Conservation (phyloP, 768 basidiomycete genomes). For the Astraeus odoratus region DNA sequence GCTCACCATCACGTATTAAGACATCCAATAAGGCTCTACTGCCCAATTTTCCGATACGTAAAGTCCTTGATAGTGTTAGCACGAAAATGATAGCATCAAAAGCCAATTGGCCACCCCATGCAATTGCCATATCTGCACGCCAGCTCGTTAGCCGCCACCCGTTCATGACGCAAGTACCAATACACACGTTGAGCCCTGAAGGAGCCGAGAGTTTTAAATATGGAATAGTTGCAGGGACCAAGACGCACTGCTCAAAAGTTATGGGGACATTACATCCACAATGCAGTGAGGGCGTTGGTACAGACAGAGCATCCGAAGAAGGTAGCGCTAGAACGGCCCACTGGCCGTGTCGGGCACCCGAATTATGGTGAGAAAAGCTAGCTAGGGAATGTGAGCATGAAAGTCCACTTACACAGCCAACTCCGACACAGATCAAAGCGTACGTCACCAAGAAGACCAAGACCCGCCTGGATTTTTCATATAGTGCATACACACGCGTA, state of each 20-base stretch:
- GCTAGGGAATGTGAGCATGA: too few species aligned
- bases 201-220: neutral
- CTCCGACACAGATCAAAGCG: neutral
- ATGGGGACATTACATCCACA: neutral
- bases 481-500: constrained; percentile 18
- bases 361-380: neutral
- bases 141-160: neutral
- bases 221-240: neutral
- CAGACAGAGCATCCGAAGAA: neutral
- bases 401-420: constrained; percentile 5
- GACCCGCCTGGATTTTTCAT: constrained; percentile 5
- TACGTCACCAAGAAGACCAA: constrained; percentile 1
- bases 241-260: constrained; percentile 3
- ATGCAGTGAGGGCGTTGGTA: neutral
- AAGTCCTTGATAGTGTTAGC: constrained; percentile 7
- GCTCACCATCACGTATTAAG: constrained; percentile 4
- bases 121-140: neutral
- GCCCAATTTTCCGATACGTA: neutral
- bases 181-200: constrained; percentile 10
- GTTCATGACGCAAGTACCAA: neutral
- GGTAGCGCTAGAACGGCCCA: constrained; percentile 7
- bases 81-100: constrained; percentile 14
- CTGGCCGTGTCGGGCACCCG: neutral
- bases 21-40: neutral
- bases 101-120: constrained; percentile 7